phyloP scores from a whole-genome alignment of 345 rosid species.

The Salix dunnii region DNA sequence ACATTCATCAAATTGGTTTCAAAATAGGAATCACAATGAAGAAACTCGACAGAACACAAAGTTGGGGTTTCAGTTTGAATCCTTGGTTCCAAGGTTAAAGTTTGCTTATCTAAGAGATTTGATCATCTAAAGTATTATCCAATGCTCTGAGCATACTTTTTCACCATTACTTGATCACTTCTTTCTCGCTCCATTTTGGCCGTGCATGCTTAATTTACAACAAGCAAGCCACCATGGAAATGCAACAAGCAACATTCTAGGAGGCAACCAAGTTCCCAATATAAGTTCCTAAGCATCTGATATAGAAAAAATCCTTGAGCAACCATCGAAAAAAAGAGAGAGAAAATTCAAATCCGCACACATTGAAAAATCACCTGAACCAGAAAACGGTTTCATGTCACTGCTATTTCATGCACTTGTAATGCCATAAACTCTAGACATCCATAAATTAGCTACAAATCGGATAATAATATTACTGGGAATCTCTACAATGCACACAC shows the following conservation, averaged over 20 bases:
- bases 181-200: no score
- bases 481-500: neutral
- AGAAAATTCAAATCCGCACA: neutral
- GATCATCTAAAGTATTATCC: neutral
- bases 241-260: neutral
- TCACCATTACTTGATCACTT: no score
- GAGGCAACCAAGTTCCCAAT: neutral
- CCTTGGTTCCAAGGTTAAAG: neutral
- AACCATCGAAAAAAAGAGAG: neutral
- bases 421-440: neutral
- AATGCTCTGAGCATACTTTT: neutral
- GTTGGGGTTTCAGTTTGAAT: neutral
- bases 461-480: neutral
- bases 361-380: neutral
- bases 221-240: no score
- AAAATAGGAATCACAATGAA: neutral
- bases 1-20: neutral
- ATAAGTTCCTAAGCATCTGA: neutral
- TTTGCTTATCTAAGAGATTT: neutral
- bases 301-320: neutral
- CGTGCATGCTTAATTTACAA: no score
- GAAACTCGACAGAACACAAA: neutral
- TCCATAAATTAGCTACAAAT: neutral
- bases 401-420: neutral
- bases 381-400: neutral